A percentile compares a stretch with the other conserved stretches of the same genome.
These are phyloP conservation scores for Cystobasidium sp. DNA, from an alignment of 1,284 basidiomycete genomes.

Conservation along the genomic window DNA sequence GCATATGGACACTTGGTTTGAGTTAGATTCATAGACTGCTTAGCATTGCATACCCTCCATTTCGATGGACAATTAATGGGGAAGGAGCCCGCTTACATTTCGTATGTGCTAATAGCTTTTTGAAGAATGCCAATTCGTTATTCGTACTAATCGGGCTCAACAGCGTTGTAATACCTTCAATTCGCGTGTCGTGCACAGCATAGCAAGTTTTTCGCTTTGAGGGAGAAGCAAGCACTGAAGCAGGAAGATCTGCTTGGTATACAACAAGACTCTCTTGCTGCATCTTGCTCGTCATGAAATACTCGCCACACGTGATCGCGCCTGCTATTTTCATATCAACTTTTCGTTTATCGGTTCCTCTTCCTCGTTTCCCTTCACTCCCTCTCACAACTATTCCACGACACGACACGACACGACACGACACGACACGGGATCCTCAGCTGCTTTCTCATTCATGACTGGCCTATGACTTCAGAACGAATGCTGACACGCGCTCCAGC, in stretches of 20 bases:
- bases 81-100: too few species aligned
- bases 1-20: conserved; percentile 27
- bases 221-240: too few species aligned
- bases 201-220: too few species aligned
- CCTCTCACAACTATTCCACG: not conserved
- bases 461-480: conserved; percentile 11
- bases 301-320: too few species aligned
- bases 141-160: not conserved
- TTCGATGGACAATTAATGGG: conserved; percentile 1
- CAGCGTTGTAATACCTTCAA: too few species aligned
- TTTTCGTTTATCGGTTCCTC: too few species aligned
- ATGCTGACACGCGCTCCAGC: conserved; percentile 30
- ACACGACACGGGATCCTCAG: not conserved
- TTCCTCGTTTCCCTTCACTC: not conserved
- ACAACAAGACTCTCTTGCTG: too few species aligned
- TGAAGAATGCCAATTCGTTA: not conserved
- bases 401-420: not conserved
- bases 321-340: too few species aligned
- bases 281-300: too few species aligned
- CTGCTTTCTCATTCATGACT: conserved; percentile 6
- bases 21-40: not conserved
- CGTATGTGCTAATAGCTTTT: too few species aligned
- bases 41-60: not conserved
- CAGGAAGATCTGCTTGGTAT: too few species aligned
- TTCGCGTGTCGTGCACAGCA: too few species aligned